Base-by-base conservation (phyloP, 2,329 filamentous ascomycete genomes). In the Curvularia spicifera region DNA sequence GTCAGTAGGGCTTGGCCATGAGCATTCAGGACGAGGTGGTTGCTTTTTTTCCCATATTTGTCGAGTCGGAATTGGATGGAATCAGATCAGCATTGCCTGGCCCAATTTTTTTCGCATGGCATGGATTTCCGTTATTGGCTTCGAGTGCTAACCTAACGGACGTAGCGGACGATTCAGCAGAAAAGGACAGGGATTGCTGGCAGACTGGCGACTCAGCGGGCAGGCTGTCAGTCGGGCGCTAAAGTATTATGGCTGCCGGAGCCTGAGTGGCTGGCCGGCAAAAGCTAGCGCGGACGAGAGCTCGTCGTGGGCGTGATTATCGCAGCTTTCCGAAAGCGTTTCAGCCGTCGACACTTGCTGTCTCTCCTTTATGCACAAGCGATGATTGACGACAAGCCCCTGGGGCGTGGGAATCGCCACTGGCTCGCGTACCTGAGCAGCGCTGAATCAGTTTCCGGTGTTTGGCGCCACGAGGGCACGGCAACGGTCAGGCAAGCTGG, bases 1-100 rank as follows among this genome's bases (percentile, higher is more conserved):
- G 60, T 71, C 68, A 71, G 67, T 66, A 67, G 69, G 43, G 31
- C 26, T 45, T 18, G 44, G 33, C 33, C 26, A 5, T 22, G 10
- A 8, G 35, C 15, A n/a, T 46, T 29, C 9, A 13, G n/a, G 18
- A 13, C 28, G 18, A 33, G 43, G 15, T 10, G 9, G 53, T 68
- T 61, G 53, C 47, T 61, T 71, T 73, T 74, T 74, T 63, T 67
- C 12, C 22, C 12, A 43, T 43, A 43, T 43, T n/a, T 26, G 40
- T 31, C 22, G 71, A 69, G 69, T 75, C 71, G 73, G 71, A 77
- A 72, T 65, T 65, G 66, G 66, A 76, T 67, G 64, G 64, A 75
- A 75, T 72, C 72, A 64, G 74, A 75, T 73, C 71, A 76, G 74
- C 70, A 64, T 67, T 72, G 65, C 65, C 68, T 68, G 66, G 71